Evolutionary conservation across 2,329 filamentous ascomycete genomes (phyloP), one percentile per base, ranked within the genome.

Genomic region (Xenosphaeropsis pyriputrescens): DNA sequence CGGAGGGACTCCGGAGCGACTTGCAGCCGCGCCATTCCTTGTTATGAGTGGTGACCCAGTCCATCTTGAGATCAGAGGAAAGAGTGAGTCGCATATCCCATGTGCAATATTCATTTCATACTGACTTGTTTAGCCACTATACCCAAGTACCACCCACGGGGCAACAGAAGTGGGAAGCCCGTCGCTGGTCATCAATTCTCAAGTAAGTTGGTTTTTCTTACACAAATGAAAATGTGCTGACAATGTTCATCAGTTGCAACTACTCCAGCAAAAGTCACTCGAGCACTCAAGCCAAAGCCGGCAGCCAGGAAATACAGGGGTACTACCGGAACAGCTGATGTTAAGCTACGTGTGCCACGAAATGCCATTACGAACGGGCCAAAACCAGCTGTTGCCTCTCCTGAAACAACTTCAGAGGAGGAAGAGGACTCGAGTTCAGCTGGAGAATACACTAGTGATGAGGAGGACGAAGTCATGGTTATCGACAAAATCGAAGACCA

Each of bases 391-490:
- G 45, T 50, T 3, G 49, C 47, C 4, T 40, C 45, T 13, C 48
- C 40, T 6, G 52, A 54, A 31, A 45, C 50, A 38, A 53, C 52
- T 26, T 50, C 49, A 2, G 52, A 52, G 18, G 47, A 52, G 13
- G 51, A 55, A 31, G 22, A 26, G 4, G n/a, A n/a, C n/a, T 47
- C 42, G 26, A 52, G 46, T 35, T 55, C 50, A 4, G 53, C 54
- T 37, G 52, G 53, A 37, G 50, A 54, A 30, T 54, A 50, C 12
- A 51, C 54, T 19, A 26, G 22, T 26, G 52, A 54, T 33, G 53
- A 53, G 33, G 53, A 56, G 31, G 50, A 51, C 3, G 48, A 51
- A 30, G 44, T 43, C 14, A 48, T 53, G 32, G 29, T 48, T 7
- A 42, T 44, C 30, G 48, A 54, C 31, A 44, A 55, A 17, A 52